Evolutionary conservation across 2,329 filamentous ascomycete species (phyloP).

Genomic region (Botrytis porri): DNA sequence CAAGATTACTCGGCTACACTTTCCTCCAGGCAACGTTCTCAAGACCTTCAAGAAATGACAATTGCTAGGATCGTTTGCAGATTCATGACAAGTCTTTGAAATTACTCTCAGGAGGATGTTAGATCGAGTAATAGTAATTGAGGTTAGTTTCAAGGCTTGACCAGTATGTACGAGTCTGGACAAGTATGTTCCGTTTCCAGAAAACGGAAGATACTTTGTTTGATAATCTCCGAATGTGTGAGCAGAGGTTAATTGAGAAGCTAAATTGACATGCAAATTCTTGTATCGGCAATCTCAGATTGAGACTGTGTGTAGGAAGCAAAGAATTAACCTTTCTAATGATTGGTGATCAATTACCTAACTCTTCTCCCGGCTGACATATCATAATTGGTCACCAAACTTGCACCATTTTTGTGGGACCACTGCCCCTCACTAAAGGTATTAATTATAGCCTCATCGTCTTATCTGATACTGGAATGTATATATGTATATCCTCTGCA

Average conservation of each 20-base stretch:
- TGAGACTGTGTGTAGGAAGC: background rate
- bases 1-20: background rate
- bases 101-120: background rate
- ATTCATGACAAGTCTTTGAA: background rate
- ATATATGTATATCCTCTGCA: background rate
- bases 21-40: background rate
- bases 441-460: background rate
- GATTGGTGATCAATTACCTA: background rate
- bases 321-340: background rate
- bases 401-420: slow-evolving; percentile 7
- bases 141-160: background rate
- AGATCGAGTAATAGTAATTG: background rate
- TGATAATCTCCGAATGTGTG: background rate
- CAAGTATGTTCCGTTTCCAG: background rate
- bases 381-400: background rate
- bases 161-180: background rate
- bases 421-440: background rate
- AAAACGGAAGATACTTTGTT: background rate
- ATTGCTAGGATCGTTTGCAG: background rate
- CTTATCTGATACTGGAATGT: background rate
- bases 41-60: background rate
- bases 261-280: background rate
- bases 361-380: background rate
- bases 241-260: background rate
- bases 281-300: background rate